Base-by-base conservation (phyloP, 352 stramenopile genomes). In the Aphanomyces astaci region DNA sequence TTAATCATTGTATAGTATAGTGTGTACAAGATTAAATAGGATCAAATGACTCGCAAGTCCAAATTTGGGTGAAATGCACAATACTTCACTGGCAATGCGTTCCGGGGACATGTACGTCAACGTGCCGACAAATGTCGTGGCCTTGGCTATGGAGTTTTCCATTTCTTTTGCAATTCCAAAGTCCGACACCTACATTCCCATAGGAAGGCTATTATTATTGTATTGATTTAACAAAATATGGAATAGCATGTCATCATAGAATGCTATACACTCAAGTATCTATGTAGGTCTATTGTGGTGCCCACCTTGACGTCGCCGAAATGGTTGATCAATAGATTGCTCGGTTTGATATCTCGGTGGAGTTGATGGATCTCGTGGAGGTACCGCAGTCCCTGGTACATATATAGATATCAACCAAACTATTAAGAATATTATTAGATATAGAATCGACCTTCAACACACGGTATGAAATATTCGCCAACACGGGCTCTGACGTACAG, bases 321-420 rank as follows among this genome's bases (percentile, higher is more conserved):
- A 72, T 95, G 86, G 66, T 96, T 96, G 65, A 98, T 94, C 25
- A 98, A 79, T 25, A 98, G 67, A 73, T 98, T 98, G 56, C 86
- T 87, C 11, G 90, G 90, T 66, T 98, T 98, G 57, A 98, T 96
- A 54, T 98, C 94, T 28, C 94, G 89, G 51, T 98, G 94, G 22
- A 98, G 74, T 59, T 96, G 87, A 48, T 94, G 79, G 17, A 84
- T 92, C 30, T 76, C 76, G 71, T 98, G 92, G n/a, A 98, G 74
- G 76, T 95, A 98, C 43, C 72, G 63, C 9, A 98, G 76, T 0
- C 90, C 93, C 39, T 59, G 17, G 19, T 13, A 2, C 19, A 10
- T 22, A 13, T 2, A 28, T 22, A 7, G 15, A 10, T 13, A 55
- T 28, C 15, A 55, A 13, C 13, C 48, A 55, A 10, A 55, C 28